Conservation (phyloP, 1,139 yeast species). For the Protomyces gravidus region DNA sequence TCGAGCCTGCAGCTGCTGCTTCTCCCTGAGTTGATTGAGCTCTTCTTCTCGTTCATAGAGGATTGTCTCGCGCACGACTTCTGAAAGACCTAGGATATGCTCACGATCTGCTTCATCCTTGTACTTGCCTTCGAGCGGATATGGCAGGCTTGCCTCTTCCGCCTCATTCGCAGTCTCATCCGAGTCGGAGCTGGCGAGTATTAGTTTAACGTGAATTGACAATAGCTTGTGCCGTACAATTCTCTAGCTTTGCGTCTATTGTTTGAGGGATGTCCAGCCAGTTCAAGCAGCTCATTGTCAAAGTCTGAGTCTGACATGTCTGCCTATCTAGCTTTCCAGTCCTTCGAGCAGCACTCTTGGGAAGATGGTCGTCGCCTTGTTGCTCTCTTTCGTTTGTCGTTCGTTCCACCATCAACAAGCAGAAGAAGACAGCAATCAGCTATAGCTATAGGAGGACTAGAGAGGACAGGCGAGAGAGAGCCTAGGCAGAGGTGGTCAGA, state of each 20-base stretch:
- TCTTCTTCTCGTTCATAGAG: conserved; percentile 90
- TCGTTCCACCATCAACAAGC: background rate
- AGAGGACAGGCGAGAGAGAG: background rate
- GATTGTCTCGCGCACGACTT: conserved; percentile 83
- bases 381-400: background rate
- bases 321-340: too few relatives aligned
- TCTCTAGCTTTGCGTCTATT: conserved; percentile 7
- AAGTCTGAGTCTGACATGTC: conserved; percentile 25
- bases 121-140: conserved; percentile 89
- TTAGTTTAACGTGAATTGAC: background rate
- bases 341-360: too few relatives aligned
- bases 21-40: conserved; percentile 79
- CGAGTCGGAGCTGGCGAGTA: conserved; percentile 14
- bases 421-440: background rate
- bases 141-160: conserved; percentile 52
- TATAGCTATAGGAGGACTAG: background rate
- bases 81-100: conserved; percentile 68
- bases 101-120: conserved; percentile 75
- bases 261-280: conserved; percentile 18
- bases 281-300: conserved; percentile 21
- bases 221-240: conserved; percentile 1
- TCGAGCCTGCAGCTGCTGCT: conserved; percentile 75
- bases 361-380: background rate
- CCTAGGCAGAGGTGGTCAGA: background rate
- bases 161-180: conserved; percentile 38